Evolutionary conservation across 129 eudicot species (phyloP), one percentile per base, ranked within the genome.

Genomic region (Centrapalus pauciflorus): DNA sequence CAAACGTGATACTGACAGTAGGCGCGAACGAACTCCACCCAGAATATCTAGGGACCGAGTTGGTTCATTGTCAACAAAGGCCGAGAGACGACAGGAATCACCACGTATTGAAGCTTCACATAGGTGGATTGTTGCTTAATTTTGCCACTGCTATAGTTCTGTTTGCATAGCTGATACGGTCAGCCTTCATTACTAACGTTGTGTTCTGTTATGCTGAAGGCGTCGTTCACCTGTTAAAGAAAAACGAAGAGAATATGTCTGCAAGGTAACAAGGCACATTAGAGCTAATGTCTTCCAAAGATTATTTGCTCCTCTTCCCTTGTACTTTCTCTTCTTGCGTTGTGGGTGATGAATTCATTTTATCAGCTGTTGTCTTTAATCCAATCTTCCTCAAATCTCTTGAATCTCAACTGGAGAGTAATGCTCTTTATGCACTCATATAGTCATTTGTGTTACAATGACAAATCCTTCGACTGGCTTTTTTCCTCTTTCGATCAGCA

Each of bases 121-220:
- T 93, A 93, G 98, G 98, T 93, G 82, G 95, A 79, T 70, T 74
- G 79, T 79, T 79, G 70, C 81, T 80, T 75, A 66, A 25, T 48
- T 69, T 83, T 88, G 79, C 73, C 57, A 80, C 64, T 80, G 54
- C 74, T 68, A 67, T 73, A 73, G 85, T 74, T 76, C 73, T 74
- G 75, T 80, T 35, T 84, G 61, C 75, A 73, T 81, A 77, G 83
- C 73, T 79, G 73, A 78, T 81, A 52, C 52, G 69, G 26, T 87
- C 72, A 74, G 86, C 82, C 78, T 77, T 59, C 74, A 3, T 73
- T 71, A 82, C 96, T 93, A 93, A 93, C 87, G 28, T 71, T 78
- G 71, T 93, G 85, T 86, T 88, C 81, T 85, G 71, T 82, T 80
- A 85, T 86, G 83, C 80, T 93, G 95, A 89, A 93, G 99, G 99